Evolutionary conservation across 2,329 filamentous ascomycete species (phyloP), one percentile per base, ranked within the genome.

Genomic region (Phaeoacremonium minimum): DNA sequence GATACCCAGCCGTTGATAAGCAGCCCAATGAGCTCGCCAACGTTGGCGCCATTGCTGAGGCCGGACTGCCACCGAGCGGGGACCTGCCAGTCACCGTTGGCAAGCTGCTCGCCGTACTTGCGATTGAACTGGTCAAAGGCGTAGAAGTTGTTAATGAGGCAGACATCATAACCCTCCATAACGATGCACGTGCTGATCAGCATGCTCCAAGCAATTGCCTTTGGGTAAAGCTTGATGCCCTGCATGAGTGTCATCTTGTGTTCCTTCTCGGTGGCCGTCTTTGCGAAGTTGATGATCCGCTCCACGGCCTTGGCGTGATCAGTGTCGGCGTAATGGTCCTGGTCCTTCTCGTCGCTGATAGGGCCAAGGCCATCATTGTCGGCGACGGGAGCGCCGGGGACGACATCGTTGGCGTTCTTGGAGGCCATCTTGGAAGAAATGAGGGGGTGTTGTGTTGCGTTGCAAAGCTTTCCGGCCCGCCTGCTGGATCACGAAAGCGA

Each of bases 111-210:
- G 35, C 50, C 51, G 36, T 52, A 52, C 34, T 51, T 53, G 15
- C 40, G 36, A 32, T 49, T 48, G 40, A 60, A 59, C 28, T 46
- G 47, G 34, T 49, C 36, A 28, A 42, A 38, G 35, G 30, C 19
- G 38, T 44, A 90, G 54, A 93, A 88, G 61, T 90, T 90, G 66
- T 83, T 87, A 50, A 93, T 78, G 36, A 94, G 67, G 51, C 78
- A 82, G 40, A 93, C 71, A 55, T 95, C 87, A 64, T 90, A 94
- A 20, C 87, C 88, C 60, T 95, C 88, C 89, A 95, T 95, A 51
- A 78, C 80, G 52, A 95, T 93, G 56, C 85, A 90, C 0, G 87
- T 91, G n/a, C 85, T 91, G 59, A 95, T 90, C 41, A 94, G 67
- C 34, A 95, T 53, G 49, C 82, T 87, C 87, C 87, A 95, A 15